A percentile compares a stretch with the other conserved stretches of the same genome.
Conservation (phyloP, 768 basidiomycete species). For the Boletus bicolor region DNA sequence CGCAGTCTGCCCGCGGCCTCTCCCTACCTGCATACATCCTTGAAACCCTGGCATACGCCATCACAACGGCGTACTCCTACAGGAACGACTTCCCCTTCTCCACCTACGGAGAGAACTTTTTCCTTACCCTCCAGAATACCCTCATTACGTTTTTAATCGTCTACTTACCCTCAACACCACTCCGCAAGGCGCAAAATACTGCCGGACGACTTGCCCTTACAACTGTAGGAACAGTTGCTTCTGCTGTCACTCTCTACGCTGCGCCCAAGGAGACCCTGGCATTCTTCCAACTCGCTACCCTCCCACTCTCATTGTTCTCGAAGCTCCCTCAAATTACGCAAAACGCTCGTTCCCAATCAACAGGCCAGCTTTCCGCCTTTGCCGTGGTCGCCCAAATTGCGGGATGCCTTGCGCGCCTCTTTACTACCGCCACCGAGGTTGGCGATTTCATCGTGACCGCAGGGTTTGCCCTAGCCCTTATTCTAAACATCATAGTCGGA, state of each 20-base stretch:
- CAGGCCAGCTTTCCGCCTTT: conserved; percentile 92
- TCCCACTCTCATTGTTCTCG: conserved; percentile 88
- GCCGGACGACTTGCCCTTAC: conserved; percentile 32
- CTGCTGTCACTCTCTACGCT: conserved; percentile 42
- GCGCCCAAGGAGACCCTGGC: conserved; percentile 53
- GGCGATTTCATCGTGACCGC: conserved; percentile 76
- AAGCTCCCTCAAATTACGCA: conserved; percentile 92
- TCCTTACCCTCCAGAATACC: conserved; percentile 86
- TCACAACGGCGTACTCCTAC: conserved; percentile 84
- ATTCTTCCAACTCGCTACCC: conserved; percentile 76
- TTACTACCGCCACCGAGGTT: conserved; percentile 90
- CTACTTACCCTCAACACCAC: conserved; percentile 44
- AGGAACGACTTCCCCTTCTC: conserved; percentile 90
- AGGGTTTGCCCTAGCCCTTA: conserved; percentile 79
- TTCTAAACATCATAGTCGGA: conserved; percentile 82
- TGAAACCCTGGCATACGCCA: conserved; percentile 88
- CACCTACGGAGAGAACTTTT: conserved; percentile 96
- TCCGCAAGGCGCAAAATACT: conserved; percentile 24
- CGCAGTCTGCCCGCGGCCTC: conserved; percentile 80
- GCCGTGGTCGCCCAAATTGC: conserved; percentile 84
- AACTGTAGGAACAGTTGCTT: conserved; percentile 32
- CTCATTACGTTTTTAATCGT: conserved; percentile 88
- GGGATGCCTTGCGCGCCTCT: conserved; percentile 88
- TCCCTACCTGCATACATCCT: conserved; percentile 84
- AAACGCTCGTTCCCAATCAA: conserved; percentile 71